Evolutionary conservation across 495 filamentous ascomycete genomes (phyloP).

Genomic region (Aspergillus homomorphus): DNA sequence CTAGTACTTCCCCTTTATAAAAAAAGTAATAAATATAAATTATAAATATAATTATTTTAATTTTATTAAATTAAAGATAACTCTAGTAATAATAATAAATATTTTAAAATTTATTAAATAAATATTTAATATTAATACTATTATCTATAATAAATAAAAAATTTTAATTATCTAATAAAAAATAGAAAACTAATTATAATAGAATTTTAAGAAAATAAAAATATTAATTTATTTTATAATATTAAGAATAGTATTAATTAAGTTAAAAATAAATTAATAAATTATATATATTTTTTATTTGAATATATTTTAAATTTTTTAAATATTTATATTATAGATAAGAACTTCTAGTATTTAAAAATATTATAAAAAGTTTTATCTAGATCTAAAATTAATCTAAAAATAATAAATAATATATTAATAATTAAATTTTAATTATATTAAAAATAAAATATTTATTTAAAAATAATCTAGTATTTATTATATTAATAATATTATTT

Average conservation of each 20-base stretch:
- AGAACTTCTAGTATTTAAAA: neutral
- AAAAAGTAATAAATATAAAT: neutral
- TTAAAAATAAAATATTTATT: too few species aligned
- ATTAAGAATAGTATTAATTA: neutral
- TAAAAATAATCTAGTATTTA: too few species aligned
- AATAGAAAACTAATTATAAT: conserved; percentile 1
- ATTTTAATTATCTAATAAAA: neutral
- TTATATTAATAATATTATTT: neutral
- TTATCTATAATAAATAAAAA: neutral
- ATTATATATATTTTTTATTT: neutral
- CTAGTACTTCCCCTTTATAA: neutral
- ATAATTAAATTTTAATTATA: too few species aligned
- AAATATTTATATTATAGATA: neutral
- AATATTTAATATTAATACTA: conserved; percentile 2
- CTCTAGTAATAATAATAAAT: neutral
- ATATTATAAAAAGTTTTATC: too few species aligned
- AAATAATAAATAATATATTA: too few species aligned
- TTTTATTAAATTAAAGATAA: too few species aligned
- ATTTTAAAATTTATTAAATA: neutral
- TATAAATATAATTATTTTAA: neutral
- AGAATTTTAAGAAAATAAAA: neutral
- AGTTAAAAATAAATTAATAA: neutral
- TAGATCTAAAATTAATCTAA: too few species aligned
- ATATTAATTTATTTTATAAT: conserved; percentile 1
- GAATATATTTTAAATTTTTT: neutral